Conservation (phyloP, 768 basidiomycete species). For the Lanmaoa pseudosensibilis region DNA sequence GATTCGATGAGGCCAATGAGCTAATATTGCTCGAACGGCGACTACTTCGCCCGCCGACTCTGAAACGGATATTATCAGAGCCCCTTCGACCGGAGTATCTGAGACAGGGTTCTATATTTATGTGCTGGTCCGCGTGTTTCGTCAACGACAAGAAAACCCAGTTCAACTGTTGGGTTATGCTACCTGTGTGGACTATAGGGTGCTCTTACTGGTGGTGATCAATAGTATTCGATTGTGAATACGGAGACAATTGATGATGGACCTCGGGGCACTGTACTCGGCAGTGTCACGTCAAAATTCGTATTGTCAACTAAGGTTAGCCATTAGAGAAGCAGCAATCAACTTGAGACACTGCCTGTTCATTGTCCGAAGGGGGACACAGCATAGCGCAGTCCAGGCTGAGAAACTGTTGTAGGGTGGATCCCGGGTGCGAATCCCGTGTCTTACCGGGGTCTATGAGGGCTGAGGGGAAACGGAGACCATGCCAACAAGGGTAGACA, state of each 20-base stretch:
- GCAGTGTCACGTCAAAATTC: constrained; percentile 7
- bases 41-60: background rate
- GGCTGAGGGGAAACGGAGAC: constrained; percentile 19
- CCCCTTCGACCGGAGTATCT: background rate
- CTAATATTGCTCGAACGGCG: background rate
- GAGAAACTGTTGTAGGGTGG: constrained; percentile 10
- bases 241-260: background rate
- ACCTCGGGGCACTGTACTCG: background rate
- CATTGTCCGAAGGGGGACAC: background rate
- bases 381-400: background rate
- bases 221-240: background rate
- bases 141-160: background rate
- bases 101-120: background rate
- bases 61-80: background rate
- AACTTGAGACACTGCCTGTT: constrained; percentile 13
- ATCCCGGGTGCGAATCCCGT: constrained; percentile 23
- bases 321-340: constrained; percentile 10
- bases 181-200: background rate
- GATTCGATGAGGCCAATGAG: background rate
- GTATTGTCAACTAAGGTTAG: constrained; percentile 1
- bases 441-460: constrained; percentile 4
- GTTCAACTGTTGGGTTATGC: background rate
- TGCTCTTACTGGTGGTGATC: background rate
- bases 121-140: background rate
- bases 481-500: constrained; percentile 21